Evolutionary conservation across 495 filamentous ascomycete species (phyloP).

Genomic region (Gamarada debralockiae): DNA sequence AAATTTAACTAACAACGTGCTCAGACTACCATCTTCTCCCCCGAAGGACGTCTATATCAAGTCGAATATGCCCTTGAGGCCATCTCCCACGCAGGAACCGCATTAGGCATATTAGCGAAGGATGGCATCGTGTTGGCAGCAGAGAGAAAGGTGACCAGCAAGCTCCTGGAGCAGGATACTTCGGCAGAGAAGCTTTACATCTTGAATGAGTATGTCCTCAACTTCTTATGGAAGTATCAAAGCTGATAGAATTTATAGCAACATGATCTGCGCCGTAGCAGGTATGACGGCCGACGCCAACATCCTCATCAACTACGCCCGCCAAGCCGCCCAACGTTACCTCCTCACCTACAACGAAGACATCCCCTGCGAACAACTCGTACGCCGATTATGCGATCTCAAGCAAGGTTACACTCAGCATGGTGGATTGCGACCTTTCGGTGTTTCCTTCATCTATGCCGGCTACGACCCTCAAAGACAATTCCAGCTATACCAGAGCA

Average conservation of each 20-base stretch:
- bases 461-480: conserved; percentile 92
- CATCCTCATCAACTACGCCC: conserved; percentile 99
- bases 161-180: conserved; percentile 98
- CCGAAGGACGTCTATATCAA: conserved; percentile 96
- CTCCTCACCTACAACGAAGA: conserved; percentile 99
- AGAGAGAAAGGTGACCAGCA: conserved; percentile 99
- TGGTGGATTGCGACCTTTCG: conserved; percentile 94
- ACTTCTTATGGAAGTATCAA: background rate
- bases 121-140: conserved; percentile 98
- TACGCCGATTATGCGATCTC: conserved; percentile 92
- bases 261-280: conserved; percentile 99
- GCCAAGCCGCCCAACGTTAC: conserved; percentile 92
- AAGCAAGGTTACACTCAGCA: conserved; percentile 99
- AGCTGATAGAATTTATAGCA: conserved; percentile 49
- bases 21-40: conserved; percentile 99
- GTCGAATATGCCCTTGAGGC: conserved; percentile 99
- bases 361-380: conserved; percentile 98
- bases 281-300: conserved; percentile 99
- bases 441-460: conserved; percentile 99
- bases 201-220: conserved; percentile 78
- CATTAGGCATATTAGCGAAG: conserved; percentile 91
- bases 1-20: conserved; percentile 38
- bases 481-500: conserved; percentile 99
- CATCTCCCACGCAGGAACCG: conserved; percentile 96
- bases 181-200: conserved; percentile 99